Base-by-base conservation (phyloP, 2,329 filamentous ascomycete species). In the Colletotrichum sp. region DNA sequence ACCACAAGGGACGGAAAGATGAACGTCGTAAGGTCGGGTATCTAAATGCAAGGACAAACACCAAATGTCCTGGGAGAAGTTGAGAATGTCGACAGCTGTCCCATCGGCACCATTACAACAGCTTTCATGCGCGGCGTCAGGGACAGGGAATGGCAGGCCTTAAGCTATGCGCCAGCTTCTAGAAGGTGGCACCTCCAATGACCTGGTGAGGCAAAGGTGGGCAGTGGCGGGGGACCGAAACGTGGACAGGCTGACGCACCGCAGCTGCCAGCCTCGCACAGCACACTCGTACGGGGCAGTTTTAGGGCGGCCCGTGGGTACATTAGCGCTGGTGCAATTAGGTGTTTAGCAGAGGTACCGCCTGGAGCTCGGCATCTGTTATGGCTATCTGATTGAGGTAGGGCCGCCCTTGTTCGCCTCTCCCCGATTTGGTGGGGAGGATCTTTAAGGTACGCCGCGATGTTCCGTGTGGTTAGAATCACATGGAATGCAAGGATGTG, bases 221-320 rank as follows among this genome's bases (percentile, higher is more conserved):
- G 59, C 31, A 47, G 68, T 67, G 69, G 71, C 68, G 71, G 71
- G 66, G 69, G 16, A 47, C n/a, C 21, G 47, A 69, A 29, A 73
- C 61, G 71, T 62, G 24, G 69, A 51, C 62, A 71, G 68, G 72
- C 72, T 74, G 72, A 74, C 72, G 72, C 72, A 74, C 57, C 18
- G 71, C 71, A 72, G 63, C 69, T 64, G 51, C 29, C 31, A 70
- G 70, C 70, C 70, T 73, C 43, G 66, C 51, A 59, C 66, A 8
- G 13, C 18, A 31, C 57, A 34, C 33, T 57, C 11, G 21, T 13
- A 16, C 54, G 27, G 54, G 27, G 54, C 54, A 57, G 24, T 57
- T 29, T 29, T 16, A 57, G 21, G 16, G 21, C 54, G 21, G 54
- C 54, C 33, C 29, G 33, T 31, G 18, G 57, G 31, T 36, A 61